Conservation (phyloP, 805 yeast species). For the Vanderwaltozyma tropicalis region DNA sequence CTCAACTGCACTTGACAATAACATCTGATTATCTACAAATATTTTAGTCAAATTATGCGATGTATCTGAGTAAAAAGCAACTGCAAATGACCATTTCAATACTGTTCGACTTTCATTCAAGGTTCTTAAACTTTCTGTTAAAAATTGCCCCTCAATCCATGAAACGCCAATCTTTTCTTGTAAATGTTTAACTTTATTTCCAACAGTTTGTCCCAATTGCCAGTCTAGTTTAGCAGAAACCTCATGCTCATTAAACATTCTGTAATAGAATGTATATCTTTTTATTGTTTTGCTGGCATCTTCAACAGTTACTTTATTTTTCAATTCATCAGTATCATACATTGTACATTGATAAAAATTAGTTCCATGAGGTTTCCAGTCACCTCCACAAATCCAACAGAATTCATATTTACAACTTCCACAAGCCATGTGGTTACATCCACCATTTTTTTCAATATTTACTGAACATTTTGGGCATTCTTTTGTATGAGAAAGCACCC, state of each 20-base stretch:
- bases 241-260: slow-evolving; percentile 66
- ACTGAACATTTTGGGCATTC: slow-evolving; percentile 76
- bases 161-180: slow-evolving; percentile 59
- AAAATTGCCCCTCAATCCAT: slow-evolving; percentile 82
- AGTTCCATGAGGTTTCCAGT: slow-evolving; percentile 63
- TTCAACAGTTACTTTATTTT: slow-evolving; percentile 17
- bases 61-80: slow-evolving; percentile 54
- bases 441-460: slow-evolving; percentile 85
- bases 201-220: slow-evolving; percentile 50
- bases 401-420: slow-evolving; percentile 65
- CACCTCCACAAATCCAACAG: slow-evolving; percentile 85
- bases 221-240: slow-evolving; percentile 65
- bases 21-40: slow-evolving; percentile 62
- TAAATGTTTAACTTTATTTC: slow-evolving; percentile 48
- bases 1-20: slow-evolving; percentile 56
- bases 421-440: slow-evolving; percentile 95
- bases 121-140: slow-evolving; percentile 59
- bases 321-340: slow-evolving; percentile 36
- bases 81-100: slow-evolving; percentile 84
- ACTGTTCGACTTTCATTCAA: slow-evolving; percentile 62
- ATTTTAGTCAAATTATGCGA: slow-evolving; percentile 45
- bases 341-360: slow-evolving; percentile 58
- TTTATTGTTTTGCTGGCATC: slow-evolving; percentile 34
- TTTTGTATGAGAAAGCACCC: slow-evolving; percentile 80
- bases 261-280: slow-evolving; percentile 65